Conservation (phyloP, 192 early-diverging fungal genomes). For the Podila verticillata region DNA sequence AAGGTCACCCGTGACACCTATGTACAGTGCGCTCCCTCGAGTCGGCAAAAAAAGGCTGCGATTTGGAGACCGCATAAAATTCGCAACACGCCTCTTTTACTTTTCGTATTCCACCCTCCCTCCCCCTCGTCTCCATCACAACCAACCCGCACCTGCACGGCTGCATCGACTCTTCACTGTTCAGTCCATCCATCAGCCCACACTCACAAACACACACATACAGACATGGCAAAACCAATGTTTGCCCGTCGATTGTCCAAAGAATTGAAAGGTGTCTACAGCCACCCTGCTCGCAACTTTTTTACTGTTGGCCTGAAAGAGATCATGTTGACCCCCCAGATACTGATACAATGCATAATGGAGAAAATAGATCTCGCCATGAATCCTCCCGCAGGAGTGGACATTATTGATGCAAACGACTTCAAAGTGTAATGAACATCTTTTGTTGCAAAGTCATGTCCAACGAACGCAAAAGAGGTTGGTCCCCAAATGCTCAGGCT, state of each 20-base stretch:
- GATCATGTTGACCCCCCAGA: too few species aligned
- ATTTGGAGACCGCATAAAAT: too few species aligned
- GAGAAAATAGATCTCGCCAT: constrained; percentile 54
- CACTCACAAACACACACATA: neutral
- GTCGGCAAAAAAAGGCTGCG: too few species aligned
- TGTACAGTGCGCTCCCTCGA: too few species aligned
- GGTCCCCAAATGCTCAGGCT: neutral
- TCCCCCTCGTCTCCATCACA: too few species aligned
- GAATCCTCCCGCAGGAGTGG: constrained; percentile 63
- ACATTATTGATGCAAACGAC: constrained; percentile 60
- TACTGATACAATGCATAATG: too few species aligned
- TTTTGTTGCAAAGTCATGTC: neutral
- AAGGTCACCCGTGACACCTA: too few species aligned
- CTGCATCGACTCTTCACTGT: neutral
- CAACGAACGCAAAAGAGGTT: neutral
- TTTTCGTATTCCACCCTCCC: too few species aligned
- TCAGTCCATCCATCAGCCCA: neutral
- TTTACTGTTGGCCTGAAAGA: neutral
- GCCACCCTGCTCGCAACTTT: neutral
- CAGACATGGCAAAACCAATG: constrained; percentile 45
- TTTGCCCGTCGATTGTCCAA: constrained; percentile 62
- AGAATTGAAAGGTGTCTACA: constrained; percentile 56
- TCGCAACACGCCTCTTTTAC: too few species aligned
- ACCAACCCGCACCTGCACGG: too few species aligned
- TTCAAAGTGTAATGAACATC: constrained; percentile 57